Evolutionary conservation across 306 rosid genomes (phyloP), one percentile per base, ranked within the genome.

Genomic region (Neltuma alba): DNA sequence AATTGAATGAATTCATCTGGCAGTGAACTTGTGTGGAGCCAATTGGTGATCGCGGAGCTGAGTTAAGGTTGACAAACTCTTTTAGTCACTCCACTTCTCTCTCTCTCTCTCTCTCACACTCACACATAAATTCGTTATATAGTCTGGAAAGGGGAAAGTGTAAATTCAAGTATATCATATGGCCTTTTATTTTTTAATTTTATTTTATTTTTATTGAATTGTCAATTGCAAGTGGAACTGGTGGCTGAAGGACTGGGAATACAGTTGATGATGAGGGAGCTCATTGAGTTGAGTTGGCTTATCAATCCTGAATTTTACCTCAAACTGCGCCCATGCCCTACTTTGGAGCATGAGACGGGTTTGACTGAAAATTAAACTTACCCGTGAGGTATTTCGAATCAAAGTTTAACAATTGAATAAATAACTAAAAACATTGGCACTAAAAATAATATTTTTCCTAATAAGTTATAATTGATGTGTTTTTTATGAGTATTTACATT

Each of bases 91-190:
- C 50, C 42, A 79, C 23, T 11, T 15, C 23, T 66, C 48, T 67
- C 23, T 70, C 50, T 71, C 58, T 50, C 36, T 84, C n/a, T n/a
- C n/a, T n/a, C n/a, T n/a, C n/a, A n/a, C n/a, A n/a, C n/a, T n/a
- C n/a, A n/a, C n/a, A n/a, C 47, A 76, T 66, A 40, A 30, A 72
- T 54, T 75, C 34, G 21, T 28, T 50, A 42, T n/a, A 69, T 11
- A 14, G 78, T 40, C 31, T 70, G 47, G 40, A 78, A 72, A 14
- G 55, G 42, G 55, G 55, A 42, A 69, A 65, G 21, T 78, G 83
- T 81, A 85, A 70, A 82, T 82, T 81, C 57, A 21, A 70, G 83
- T n/a, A 52, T 70, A 52, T 70, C 48, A 38, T 20, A 58, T 65
- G 30, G 38, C 58, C 31, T 47, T 33, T 64, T n/a, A 62, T 21